phyloP scores from a whole-genome alignment of 495 filamentous ascomycete genomes.

The Neurospora tetraspora region DNA sequence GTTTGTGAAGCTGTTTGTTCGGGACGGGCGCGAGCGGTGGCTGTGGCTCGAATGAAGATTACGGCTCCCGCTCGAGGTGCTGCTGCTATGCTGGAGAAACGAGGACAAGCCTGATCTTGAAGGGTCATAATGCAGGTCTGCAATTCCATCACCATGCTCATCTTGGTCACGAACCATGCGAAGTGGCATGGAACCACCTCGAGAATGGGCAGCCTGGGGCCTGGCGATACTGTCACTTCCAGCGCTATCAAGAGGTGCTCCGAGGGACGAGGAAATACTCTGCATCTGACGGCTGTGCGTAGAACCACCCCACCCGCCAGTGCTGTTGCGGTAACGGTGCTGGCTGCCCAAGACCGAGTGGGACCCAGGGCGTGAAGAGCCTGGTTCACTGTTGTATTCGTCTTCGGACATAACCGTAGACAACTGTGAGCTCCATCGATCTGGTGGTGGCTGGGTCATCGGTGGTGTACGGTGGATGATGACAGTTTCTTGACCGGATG shows the following conservation, averaged over 20 bases:
- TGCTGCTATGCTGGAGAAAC: constrained; percentile 27
- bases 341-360: constrained; percentile 23
- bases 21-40: constrained; percentile 17
- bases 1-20: constrained; percentile 44
- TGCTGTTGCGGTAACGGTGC: constrained; percentile 26
- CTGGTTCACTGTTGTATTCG: constrained; percentile 32
- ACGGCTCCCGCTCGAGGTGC: constrained; percentile 25
- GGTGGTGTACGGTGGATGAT: constrained; percentile 14
- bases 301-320: constrained; percentile 24
- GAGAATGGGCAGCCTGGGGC: constrained; percentile 23
- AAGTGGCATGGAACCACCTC: constrained; percentile 20
- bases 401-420: constrained; percentile 64
- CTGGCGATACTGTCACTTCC: constrained; percentile 32
- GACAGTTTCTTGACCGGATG: constrained; percentile 4
- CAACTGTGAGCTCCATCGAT: constrained; percentile 65
- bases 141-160: constrained; percentile 45
- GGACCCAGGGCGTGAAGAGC: constrained; percentile 34
- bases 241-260: constrained; percentile 25
- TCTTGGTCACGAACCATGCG: constrained; percentile 40
- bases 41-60: constrained; percentile 38
- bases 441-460: constrained; percentile 28
- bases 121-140: constrained; percentile 38
- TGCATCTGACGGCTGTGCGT: constrained; percentile 39
- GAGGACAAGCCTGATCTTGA: constrained; percentile 36
- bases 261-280: constrained; percentile 43